Conservation (phyloP, 495 filamentous ascomycete genomes). For the Chaetomium fimeti region DNA sequence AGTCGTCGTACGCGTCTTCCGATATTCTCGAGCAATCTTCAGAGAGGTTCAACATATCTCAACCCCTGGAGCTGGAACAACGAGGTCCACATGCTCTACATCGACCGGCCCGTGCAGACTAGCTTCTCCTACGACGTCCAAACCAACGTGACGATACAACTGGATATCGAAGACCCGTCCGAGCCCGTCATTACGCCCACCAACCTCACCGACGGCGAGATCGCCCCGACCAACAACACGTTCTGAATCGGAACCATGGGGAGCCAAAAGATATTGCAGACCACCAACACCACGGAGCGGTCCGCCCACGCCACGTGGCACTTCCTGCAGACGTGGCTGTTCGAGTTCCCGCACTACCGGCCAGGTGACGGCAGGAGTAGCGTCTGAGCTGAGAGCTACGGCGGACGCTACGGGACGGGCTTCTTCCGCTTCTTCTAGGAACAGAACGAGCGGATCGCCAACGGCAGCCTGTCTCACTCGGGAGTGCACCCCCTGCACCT, state of each 20-base stretch:
- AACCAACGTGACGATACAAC: constrained; percentile 38
- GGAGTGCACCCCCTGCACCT: constrained; percentile 50
- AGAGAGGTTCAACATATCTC: constrained; percentile 27
- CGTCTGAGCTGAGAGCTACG: constrained; percentile 61
- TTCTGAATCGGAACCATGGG: constrained; percentile 60
- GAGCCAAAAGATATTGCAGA: constrained; percentile 47
- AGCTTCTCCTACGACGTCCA: constrained; percentile 53
- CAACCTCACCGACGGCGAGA: constrained; percentile 31
- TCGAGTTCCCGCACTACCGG: constrained; percentile 61
- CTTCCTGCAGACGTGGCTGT: constrained; percentile 61
- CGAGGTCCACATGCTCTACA: constrained; percentile 68
- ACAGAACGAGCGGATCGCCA: constrained; percentile 48
- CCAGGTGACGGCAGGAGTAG: constrained; percentile 44
- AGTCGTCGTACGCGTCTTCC: not conserved
- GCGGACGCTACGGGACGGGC: constrained; percentile 59
- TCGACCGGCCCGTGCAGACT: constrained; percentile 60
- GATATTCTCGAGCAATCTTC: too few relatives aligned
- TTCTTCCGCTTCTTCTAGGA: constrained; percentile 60
- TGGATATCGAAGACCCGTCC: constrained; percentile 28
- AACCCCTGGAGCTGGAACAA: constrained; percentile 62
- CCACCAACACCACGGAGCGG: constrained; percentile 60
- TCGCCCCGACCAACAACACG: constrained; percentile 31
- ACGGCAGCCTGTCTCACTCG: constrained; percentile 27
- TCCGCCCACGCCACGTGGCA: constrained; percentile 64
- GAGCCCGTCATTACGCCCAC: constrained; percentile 18